phyloP scores from a whole-genome alignment of 2,329 filamentous ascomycete species.

The Catunica adiposa region DNA sequence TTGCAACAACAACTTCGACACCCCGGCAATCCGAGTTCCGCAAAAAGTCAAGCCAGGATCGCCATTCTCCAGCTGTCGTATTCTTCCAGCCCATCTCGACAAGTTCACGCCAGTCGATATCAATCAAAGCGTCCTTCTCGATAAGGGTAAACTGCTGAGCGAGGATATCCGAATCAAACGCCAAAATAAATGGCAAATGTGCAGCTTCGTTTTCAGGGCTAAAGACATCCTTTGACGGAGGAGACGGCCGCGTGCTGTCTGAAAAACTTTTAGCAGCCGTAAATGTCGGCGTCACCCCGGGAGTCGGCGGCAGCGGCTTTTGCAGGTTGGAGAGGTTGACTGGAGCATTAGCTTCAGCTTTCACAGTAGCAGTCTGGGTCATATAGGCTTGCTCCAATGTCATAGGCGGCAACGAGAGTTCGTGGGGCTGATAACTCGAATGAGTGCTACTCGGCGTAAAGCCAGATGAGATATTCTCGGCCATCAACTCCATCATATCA shows the following conservation, averaged over 20 bases:
- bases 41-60: constrained; percentile 71
- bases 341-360: constrained; percentile 21
- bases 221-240: constrained; percentile 18
- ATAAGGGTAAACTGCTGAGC: constrained; percentile 75
- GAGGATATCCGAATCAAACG: constrained; percentile 61
- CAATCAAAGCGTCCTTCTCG: constrained; percentile 70
- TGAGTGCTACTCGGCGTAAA: neutral
- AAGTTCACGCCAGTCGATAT: constrained; percentile 77
- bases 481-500: constrained; percentile 1
- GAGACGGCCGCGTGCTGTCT: too few species aligned
- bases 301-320: constrained; percentile 33
- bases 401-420: constrained; percentile 29
- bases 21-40: constrained; percentile 55
- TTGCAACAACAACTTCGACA: constrained; percentile 68
- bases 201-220: constrained; percentile 24
- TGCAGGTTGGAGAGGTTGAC: constrained; percentile 26
- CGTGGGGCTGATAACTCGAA: constrained; percentile 14
- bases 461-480: neutral
- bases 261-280: constrained; percentile 18
- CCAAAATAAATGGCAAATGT: constrained; percentile 66
- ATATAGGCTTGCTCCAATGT: constrained; percentile 32
- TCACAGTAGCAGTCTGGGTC: constrained; percentile 16
- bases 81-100: constrained; percentile 75
- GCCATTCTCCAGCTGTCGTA: constrained; percentile 42
- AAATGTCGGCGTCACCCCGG: constrained; percentile 30